phyloP scores from a whole-genome alignment of 2,329 filamentous ascomycete genomes.

The Claviceps humidiphila region DNA sequence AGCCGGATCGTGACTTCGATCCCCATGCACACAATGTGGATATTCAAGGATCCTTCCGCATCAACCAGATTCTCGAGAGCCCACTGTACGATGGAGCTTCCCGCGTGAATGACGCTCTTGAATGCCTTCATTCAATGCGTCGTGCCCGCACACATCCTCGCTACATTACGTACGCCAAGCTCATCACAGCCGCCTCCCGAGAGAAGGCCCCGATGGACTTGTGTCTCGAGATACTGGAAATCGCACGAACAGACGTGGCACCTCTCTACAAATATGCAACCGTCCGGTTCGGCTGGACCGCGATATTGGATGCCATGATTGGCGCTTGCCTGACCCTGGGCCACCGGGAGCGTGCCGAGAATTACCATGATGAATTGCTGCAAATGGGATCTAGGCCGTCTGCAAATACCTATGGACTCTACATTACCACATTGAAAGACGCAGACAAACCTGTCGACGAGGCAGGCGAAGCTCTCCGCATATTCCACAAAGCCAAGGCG shows the following conservation, averaged over 20 bases:
- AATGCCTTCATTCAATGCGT: conserved; percentile 83
- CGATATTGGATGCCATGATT: conserved; percentile 92
- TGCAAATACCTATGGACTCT: conserved; percentile 94
- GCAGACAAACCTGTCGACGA: conserved; percentile 97
- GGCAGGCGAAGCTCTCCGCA: conserved; percentile 90
- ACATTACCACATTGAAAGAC: conserved; percentile 98
- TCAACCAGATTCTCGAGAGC: conserved; percentile 80
- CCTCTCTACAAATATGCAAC: conserved; percentile 70
- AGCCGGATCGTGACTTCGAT: conserved; percentile 44
- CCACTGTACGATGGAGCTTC: conserved; percentile 58
- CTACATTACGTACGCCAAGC: conserved; percentile 93
- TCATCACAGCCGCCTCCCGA: conserved; percentile 81
- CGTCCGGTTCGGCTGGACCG: conserved; percentile 91
- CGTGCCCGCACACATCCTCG: conserved; percentile 81
- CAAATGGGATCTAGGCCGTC: conserved; percentile 85
- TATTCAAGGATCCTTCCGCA: conserved; percentile 82
- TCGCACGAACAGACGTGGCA: conserved; percentile 82
- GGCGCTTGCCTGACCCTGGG: conserved; percentile 77
- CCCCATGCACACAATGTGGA: conserved; percentile 85
- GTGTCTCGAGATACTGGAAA: conserved; percentile 74
- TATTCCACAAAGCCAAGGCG: conserved; percentile 84
- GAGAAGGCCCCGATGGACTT: conserved; percentile 62
- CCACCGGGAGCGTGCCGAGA: conserved; percentile 65
- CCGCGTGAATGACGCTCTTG: conserved; percentile 66
- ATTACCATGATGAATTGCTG: conserved; percentile 83